Evolutionary conservation across 306 rosid genomes (phyloP).

Genomic region (Casuarina glauca): DNA sequence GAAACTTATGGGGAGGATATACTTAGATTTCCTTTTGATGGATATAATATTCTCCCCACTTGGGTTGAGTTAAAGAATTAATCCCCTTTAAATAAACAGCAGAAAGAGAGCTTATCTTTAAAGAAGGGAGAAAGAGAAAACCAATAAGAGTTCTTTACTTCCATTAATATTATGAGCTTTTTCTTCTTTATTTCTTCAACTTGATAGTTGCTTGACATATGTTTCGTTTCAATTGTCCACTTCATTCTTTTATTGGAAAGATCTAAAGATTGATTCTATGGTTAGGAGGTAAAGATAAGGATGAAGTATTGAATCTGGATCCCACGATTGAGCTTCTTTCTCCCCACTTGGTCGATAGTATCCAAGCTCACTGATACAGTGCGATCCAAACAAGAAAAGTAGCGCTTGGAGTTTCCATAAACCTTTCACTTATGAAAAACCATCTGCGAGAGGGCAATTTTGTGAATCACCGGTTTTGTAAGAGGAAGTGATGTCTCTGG

Average conservation of each 20-base stretch:
- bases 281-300: not conserved
- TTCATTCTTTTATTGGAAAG: not conserved
- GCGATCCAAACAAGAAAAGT: not conserved
- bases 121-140: not conserved
- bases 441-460: not conserved
- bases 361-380: not conserved
- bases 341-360: not conserved
- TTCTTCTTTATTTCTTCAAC: not conserved
- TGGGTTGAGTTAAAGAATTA: not conserved
- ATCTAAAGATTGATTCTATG: not conserved
- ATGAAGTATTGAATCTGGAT: not conserved
- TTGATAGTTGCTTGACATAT: not conserved
- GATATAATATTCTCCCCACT: not conserved
- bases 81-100: not conserved
- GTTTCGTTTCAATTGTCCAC: not conserved
- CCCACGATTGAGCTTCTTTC: not conserved
- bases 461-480: not conserved
- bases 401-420: not conserved
- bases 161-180: not conserved
- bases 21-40: not conserved
- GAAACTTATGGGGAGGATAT: not conserved
- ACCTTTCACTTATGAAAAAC: not conserved
- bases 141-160: not conserved
- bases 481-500: not conserved
- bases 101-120: not conserved